phyloP scores from a whole-genome alignment of 2,329 filamentous ascomycete genomes.

The Fusarium armeniacum region DNA sequence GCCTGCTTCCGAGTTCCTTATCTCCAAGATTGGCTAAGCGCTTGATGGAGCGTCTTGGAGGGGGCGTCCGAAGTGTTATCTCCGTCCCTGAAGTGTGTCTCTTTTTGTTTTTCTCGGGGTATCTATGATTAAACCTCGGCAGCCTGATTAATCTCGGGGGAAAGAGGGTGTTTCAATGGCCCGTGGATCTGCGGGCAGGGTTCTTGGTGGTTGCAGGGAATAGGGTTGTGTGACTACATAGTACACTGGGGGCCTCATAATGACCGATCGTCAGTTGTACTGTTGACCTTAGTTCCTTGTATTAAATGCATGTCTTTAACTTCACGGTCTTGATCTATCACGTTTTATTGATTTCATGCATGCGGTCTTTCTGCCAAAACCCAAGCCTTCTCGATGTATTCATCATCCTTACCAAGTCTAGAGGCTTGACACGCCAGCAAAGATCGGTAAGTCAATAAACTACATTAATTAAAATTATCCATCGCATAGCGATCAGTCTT shows the following conservation, averaged over 20 bases:
- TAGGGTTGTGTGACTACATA: neutral
- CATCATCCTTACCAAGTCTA: too few species aligned
- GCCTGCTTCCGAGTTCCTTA: neutral
- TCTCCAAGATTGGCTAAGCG: slow-evolving; percentile 1
- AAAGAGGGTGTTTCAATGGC: neutral
- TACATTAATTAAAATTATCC: neutral
- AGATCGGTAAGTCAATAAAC: too few species aligned
- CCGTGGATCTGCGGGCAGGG: neutral
- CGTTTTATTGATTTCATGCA: too few species aligned
- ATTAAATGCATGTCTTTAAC: neutral
- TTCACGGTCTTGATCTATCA: too few species aligned
- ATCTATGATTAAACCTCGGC: neutral
- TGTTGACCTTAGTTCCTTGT: neutral
- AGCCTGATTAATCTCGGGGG: neutral
- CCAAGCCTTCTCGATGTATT: too few species aligned
- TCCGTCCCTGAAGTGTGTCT: neutral
- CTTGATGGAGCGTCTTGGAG: neutral
- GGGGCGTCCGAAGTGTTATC: too few species aligned
- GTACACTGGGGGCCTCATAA: neutral
- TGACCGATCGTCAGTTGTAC: neutral
- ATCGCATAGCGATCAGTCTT: too few species aligned
- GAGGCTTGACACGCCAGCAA: too few species aligned
- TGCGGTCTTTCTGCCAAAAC: too few species aligned
- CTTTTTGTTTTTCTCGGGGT: neutral
- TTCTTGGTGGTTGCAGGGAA: neutral